These are phyloP conservation scores for Nemophila menziesii DNA, from an alignment of 257 asterid species.

Conservation along the genomic window DNA sequence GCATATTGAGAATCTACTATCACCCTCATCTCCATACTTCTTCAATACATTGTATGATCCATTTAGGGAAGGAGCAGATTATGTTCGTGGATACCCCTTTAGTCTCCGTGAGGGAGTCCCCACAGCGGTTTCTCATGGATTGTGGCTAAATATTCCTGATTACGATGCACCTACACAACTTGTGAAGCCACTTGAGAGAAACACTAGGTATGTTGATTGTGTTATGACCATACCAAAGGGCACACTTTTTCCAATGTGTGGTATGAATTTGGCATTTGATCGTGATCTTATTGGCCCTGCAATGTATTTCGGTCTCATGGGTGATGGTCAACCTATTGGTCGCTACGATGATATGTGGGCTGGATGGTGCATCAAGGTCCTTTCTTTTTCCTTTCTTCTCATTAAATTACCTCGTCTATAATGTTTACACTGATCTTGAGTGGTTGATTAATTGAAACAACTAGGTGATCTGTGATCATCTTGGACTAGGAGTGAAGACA, in stretches of 20 bases:
- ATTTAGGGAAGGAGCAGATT: conserved; percentile 67
- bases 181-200: conserved; percentile 83
- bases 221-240: conserved; percentile 94
- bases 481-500: conserved; percentile 78
- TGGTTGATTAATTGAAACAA: too few relatives aligned
- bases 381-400: not conserved
- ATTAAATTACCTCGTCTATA: not conserved
- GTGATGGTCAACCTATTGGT: conserved; percentile 93
- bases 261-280: conserved; percentile 79
- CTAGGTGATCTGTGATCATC: conserved; percentile 84
- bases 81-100: conserved; percentile 91
- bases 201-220: conserved; percentile 65
- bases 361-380: conserved; percentile 86
- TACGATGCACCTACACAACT: conserved; percentile 98
- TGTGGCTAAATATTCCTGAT: conserved; percentile 91
- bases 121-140: conserved; percentile 83
- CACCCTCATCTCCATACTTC: conserved; percentile 77
- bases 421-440: not conserved
- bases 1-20: conserved; percentile 68
- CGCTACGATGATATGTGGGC: conserved; percentile 99
- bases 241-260: conserved; percentile 90
- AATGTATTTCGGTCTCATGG: conserved; percentile 93
- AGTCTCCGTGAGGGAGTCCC: conserved; percentile 85
- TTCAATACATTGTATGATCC: conserved; percentile 92
- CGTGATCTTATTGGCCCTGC: conserved; percentile 94